phyloP scores from a whole-genome alignment of 257 asterid species.

The Ajuga chamaepitys region DNA sequence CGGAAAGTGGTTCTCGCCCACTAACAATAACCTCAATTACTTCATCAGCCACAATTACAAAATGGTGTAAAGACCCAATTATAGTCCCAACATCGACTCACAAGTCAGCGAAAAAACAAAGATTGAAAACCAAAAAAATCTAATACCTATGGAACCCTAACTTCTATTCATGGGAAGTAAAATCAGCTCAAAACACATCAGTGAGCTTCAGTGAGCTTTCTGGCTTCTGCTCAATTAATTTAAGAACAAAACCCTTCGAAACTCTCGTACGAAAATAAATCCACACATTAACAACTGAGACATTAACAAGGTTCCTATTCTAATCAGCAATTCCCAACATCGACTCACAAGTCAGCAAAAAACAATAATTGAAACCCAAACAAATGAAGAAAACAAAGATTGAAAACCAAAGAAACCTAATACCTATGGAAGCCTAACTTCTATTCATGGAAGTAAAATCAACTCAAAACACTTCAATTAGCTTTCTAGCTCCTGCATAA shows the following conservation, averaged over 20 bases:
- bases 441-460: neutral
- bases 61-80: too few species aligned
- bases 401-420: neutral
- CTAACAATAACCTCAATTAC: too few species aligned
- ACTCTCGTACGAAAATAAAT: neutral
- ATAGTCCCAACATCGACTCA: too few species aligned
- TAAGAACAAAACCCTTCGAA: neutral
- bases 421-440: constrained; percentile 12
- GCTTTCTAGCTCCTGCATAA: neutral
- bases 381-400: neutral
- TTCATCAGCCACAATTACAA: too few species aligned
- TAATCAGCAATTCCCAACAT: neutral
- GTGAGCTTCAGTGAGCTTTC: neutral
- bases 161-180: neutral
- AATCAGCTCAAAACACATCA: neutral
- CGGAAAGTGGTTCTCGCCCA: too few species aligned
- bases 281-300: neutral
- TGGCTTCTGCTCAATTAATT: neutral
- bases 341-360: too few species aligned
- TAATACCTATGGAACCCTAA: constrained; percentile 11
- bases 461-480: neutral
- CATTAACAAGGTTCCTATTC: neutral
- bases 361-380: neutral
- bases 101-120: too few species aligned
- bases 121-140: neutral